Evolutionary conservation across 306 rosid genomes (phyloP).

Genomic region (Hippophae gyantsensis): DNA sequence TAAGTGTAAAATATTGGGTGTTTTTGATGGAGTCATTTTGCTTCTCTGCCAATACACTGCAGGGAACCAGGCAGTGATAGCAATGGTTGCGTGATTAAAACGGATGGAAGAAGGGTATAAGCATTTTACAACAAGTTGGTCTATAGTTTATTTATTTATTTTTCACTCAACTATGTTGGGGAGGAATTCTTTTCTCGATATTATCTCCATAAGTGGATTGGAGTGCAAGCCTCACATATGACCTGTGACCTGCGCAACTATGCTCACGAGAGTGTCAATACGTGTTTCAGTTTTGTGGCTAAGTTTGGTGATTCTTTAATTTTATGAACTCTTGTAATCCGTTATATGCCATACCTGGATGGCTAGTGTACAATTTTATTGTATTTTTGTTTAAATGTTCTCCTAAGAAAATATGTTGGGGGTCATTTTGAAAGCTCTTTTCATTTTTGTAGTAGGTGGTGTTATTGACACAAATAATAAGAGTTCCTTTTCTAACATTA

Average conservation of each 20-base stretch:
- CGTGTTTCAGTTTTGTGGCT: constrained; percentile 17
- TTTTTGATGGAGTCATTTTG: constrained; percentile 22
- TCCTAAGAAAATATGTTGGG: constrained; percentile 33
- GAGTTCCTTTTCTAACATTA: not conserved
- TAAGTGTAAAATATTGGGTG: constrained; percentile 26
- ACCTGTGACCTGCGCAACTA: constrained; percentile 21
- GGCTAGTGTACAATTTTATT: constrained; percentile 49
- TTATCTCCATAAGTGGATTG: constrained; percentile 17
- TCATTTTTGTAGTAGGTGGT: constrained; percentile 34
- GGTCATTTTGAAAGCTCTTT: constrained; percentile 24
- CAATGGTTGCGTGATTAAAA: constrained; percentile 16
- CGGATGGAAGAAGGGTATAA: constrained; percentile 30
- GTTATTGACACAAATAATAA: constrained; percentile 34
- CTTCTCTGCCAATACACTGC: constrained; percentile 25
- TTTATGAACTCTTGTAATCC: constrained; percentile 31
- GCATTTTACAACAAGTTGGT: constrained; percentile 31
- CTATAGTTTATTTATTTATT: constrained; percentile 7
- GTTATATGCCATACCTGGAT: constrained; percentile 30
- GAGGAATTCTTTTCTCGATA: constrained; percentile 18
- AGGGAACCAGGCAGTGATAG: constrained; percentile 24
- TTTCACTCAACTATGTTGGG: not conserved
- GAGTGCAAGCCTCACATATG: constrained; percentile 28
- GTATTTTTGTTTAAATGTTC: constrained; percentile 28
- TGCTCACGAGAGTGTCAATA: constrained; percentile 16
- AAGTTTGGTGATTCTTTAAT: constrained; percentile 54